These are phyloP conservation scores for Candida sp. DNA, from an alignment of 1,139 yeast genomes.

Conservation along the genomic window DNA sequence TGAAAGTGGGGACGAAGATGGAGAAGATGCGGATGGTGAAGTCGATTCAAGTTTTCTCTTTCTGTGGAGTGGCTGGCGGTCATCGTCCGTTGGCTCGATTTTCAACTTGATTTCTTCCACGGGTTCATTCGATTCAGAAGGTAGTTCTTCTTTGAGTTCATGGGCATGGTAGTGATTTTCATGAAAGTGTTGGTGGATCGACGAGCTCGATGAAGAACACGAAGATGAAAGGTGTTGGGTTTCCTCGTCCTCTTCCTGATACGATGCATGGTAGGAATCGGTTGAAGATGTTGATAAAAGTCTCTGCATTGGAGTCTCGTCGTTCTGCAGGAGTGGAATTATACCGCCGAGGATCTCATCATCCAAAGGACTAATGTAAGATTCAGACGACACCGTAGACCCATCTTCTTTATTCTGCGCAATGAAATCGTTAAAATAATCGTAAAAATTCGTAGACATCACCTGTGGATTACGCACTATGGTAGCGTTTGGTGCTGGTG, in stretches of 20 bases:
- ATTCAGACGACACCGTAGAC: conserved; percentile 19
- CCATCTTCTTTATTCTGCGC: not conserved
- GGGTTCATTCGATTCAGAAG: not conserved
- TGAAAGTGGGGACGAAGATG: not conserved
- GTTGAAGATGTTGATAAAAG: conserved; percentile 7
- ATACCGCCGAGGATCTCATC: conserved; percentile 60
- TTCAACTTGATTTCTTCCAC: not conserved
- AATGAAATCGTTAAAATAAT: conserved; percentile 1
- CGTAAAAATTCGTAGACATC: not conserved
- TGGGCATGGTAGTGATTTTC: not conserved
- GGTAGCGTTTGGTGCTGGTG: not conserved
- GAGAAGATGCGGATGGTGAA: not conserved
- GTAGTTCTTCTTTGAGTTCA: not conserved
- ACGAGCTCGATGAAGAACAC: conserved; percentile 1
- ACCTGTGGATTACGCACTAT: not conserved
- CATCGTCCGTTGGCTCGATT: not conserved
- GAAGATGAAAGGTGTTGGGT: conserved; percentile 1
- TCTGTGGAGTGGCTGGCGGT: not conserved
- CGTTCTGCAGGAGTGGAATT: not conserved
- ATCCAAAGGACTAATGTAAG: conserved; percentile 43
- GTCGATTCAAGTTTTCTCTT: conserved; percentile 12
- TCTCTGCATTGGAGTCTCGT: conserved; percentile 23
- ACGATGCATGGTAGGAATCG: conserved; percentile 3
- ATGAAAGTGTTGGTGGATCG: not conserved
- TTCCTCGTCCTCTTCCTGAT: conserved; percentile 3